Evolutionary conservation across 768 basidiomycete genomes (phyloP).

Genomic region (Tricholoma saponaceum): DNA sequence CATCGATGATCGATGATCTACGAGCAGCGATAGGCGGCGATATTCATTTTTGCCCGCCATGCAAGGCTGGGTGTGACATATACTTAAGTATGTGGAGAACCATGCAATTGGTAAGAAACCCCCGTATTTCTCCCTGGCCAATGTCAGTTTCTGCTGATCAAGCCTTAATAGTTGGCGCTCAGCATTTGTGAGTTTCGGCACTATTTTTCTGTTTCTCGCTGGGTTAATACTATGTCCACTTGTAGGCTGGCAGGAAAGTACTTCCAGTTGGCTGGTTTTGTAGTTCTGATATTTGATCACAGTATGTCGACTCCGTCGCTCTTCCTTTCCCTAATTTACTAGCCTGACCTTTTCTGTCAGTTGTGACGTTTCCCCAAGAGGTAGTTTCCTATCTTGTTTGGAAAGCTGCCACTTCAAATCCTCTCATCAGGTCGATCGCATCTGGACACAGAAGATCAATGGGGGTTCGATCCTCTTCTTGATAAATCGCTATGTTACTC

Average conservation of each 20-base stretch:
- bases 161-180: not conserved
- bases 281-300: conserved; percentile 15
- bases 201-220: not conserved
- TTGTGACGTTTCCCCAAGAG: conserved; percentile 6
- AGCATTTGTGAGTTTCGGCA: not conserved
- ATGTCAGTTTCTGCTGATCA: not conserved
- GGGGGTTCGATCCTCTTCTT: conserved; percentile 24
- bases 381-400: not conserved
- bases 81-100: too few relatives aligned
- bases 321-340: not conserved
- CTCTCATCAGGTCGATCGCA: conserved; percentile 19
- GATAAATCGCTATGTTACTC: conserved; percentile 25
- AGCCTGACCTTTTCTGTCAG: not conserved
- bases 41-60: too few relatives aligned
- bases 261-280: conserved; percentile 8
- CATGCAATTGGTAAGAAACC: too few relatives aligned
- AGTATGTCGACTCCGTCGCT: conserved; percentile 3
- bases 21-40: too few relatives aligned
- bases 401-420: not conserved
- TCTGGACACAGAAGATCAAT: conserved; percentile 23
- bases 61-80: too few relatives aligned
- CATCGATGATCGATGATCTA: too few relatives aligned
- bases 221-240: not conserved
- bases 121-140: too few relatives aligned
- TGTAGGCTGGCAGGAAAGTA: conserved; percentile 8